phyloP scores from a whole-genome alignment of 148 eudicot species.

The Cornus kousa region DNA sequence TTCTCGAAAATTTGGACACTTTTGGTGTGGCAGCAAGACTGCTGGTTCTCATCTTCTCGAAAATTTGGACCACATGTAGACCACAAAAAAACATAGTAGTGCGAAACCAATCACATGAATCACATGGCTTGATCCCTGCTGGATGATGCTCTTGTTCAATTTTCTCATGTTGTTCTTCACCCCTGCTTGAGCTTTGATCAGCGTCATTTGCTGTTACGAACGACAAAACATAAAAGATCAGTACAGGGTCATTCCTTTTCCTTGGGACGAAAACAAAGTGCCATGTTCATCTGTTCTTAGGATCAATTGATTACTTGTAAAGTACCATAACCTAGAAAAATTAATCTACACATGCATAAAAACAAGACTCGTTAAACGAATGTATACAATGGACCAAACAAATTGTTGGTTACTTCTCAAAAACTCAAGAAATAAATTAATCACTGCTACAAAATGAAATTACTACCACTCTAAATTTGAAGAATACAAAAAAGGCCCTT shows the following conservation, averaged over 20 bases:
- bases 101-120: conserved; percentile 85
- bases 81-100: conserved; percentile 58
- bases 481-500: background rate
- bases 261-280: background rate
- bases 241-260: background rate
- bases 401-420: background rate
- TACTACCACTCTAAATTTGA: background rate
- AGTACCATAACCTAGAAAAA: too few species aligned
- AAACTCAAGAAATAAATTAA: background rate
- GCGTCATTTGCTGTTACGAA: conserved; percentile 77
- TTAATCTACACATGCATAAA: background rate
- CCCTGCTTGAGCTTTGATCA: conserved; percentile 86
- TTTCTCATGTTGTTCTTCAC: conserved; percentile 92
- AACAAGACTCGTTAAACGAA: background rate
- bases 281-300: background rate
- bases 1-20: conserved; percentile 54
- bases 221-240: conserved; percentile 15
- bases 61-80: conserved; percentile 72
- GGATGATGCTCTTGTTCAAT: conserved; percentile 74
- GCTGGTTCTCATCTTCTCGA: conserved; percentile 36
- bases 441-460: background rate
- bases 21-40: background rate
- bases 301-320: too few species aligned
- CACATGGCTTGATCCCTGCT: conserved; percentile 74
- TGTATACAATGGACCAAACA: background rate